Percentiles rank a stretch among this genome's conserved stretches.
phyloP scores from a whole-genome alignment of 1,284 basidiomycete species.

The Rhodotorula glutinis region DNA sequence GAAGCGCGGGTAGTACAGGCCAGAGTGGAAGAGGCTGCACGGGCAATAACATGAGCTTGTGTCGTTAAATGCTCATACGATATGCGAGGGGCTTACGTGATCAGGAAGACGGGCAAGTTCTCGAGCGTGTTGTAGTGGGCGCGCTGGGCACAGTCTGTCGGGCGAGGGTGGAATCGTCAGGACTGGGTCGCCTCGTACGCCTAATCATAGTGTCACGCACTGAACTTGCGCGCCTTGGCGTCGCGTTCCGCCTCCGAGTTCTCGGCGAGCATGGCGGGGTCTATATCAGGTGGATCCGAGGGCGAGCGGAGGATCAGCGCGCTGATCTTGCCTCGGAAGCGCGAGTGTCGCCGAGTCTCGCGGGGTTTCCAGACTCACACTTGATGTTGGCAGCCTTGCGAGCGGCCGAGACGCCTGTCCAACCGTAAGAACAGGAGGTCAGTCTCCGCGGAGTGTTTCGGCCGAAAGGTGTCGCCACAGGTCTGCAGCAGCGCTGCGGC shows the following conservation, averaged over 20 bases:
- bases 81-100: too few species aligned
- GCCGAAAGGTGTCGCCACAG: background rate
- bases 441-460: too few species aligned
- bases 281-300: background rate
- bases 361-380: too few species aligned
- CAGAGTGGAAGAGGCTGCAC: conserved; percentile 20
- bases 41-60: too few species aligned
- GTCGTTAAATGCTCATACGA: too few species aligned
- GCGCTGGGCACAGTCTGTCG: conserved; percentile 33
- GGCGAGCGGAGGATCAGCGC: background rate
- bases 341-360: too few species aligned
- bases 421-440: background rate
- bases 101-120: conserved; percentile 28
- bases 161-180: too few species aligned
- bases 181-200: too few species aligned
- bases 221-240: conserved; percentile 23
- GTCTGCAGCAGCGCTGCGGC: background rate
- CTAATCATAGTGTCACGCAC: too few species aligned
- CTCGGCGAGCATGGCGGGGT: conserved; percentile 31
- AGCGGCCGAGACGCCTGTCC: conserved; percentile 10
- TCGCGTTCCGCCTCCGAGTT: conserved; percentile 18
- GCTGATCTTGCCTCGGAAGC: too few species aligned
- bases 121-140: conserved; percentile 37
- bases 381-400: conserved; percentile 27
- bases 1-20: conserved; percentile 22